A percentile compares a stretch with the other conserved stretches of the same genome.
phyloP scores from a whole-genome alignment of 176 grass and related monocot genomes.

The Oryza meyeriana region DNA sequence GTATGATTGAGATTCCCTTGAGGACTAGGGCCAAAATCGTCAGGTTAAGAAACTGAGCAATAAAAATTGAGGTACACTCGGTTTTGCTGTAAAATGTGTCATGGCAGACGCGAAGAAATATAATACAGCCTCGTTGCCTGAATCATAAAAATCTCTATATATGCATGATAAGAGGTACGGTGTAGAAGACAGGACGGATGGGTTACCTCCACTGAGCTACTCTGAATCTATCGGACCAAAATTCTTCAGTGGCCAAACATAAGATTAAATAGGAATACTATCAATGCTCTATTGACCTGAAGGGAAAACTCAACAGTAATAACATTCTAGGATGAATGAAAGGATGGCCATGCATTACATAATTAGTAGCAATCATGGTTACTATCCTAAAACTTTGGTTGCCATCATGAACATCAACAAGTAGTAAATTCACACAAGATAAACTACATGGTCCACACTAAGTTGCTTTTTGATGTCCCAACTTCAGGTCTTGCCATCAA shows the following conservation, averaged over 20 bases:
- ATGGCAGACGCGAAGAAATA: not conserved
- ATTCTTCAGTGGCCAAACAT: constrained; percentile 51
- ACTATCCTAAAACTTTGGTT: not conserved
- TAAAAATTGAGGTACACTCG: not conserved
- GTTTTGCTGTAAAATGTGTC: not conserved
- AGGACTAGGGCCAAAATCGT: not conserved
- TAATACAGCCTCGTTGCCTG: not conserved
- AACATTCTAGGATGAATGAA: too few relatives aligned
- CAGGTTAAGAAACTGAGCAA: not conserved
- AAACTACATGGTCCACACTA: not conserved
- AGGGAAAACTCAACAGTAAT: not conserved
- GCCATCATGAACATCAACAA: not conserved
- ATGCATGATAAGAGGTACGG: not conserved
- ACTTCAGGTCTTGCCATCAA: not conserved
- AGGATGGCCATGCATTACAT: not conserved
- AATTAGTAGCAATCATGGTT: not conserved
- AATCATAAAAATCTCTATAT: not conserved
- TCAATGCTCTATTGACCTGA: constrained; percentile 22
- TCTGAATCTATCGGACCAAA: constrained; percentile 45
- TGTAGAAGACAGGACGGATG: not conserved
- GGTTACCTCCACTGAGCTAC: constrained; percentile 30
- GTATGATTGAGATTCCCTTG: not conserved
- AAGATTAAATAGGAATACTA: constrained; percentile 13
- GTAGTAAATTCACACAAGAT: not conserved
- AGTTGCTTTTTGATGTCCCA: not conserved